Evolutionary conservation across 768 basidiomycete genomes (phyloP), one percentile per base, ranked within the genome.

Genomic region (Boletus pseudo-olivaceus): DNA sequence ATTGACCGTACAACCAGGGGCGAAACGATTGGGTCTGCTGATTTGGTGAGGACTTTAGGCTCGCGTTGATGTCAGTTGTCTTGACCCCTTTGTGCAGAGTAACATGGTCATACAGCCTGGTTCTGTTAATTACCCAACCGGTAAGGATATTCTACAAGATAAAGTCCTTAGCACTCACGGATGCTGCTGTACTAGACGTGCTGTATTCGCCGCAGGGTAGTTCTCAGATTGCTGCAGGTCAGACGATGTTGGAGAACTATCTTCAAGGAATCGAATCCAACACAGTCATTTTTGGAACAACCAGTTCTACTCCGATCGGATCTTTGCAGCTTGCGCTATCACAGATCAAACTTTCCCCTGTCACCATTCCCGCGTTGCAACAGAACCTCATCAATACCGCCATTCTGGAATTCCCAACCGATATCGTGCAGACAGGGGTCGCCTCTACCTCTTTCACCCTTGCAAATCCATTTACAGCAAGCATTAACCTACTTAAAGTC

Each of bases 391-490:
- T 90, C 56, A 73, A 70, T 44, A 75, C 74, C 26, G 78, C 82
- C 1, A 75, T 78, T 1, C 72, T 90, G 32, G 72, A 76, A 20
- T 85, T 90, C 72, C 85, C 87, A 2, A 69, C 72, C 11, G 70
- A 88, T 60, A 84, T 89, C 42, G 81, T 78, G 17, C 69, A 76
- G 57, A 87, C 82, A 1, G 83, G 82, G 12, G 66, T 84, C 19
- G 84, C 85, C 2, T 74, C 75, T n/a, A 72, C 80, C 5, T 70
- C 79, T 1, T 86, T 88, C 63, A 74, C 70, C 1, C 73, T 90
- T 29, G 71, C 74, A 19, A 87, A 90, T 61, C 86, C 86, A 0
- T 90, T 90, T 70, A 87, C 85, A 0, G 85, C 87, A 17, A 81
- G 80, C 62, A 81, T 90, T 66, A 85, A 83, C 63, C 67, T 90